These are phyloP conservation scores for Raffaelea albimanens DNA, from an alignment of 2,329 filamentous ascomycete species.

Conservation along the genomic window DNA sequence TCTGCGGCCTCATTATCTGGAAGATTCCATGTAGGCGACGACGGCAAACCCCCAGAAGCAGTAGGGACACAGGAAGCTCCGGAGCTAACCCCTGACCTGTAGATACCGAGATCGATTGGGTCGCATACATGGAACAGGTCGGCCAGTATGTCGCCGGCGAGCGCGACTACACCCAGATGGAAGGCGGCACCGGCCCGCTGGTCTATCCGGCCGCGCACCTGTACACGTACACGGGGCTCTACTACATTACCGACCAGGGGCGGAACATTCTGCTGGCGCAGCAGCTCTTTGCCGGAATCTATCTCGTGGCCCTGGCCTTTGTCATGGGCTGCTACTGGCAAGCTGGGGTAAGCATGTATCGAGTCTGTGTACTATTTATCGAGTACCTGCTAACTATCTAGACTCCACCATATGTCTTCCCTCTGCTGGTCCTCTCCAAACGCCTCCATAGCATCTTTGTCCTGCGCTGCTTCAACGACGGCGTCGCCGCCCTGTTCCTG, in stretches of 20 bases:
- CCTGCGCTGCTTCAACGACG: constrained; percentile 91
- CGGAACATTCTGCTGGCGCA: constrained; percentile 73
- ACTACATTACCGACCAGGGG: constrained; percentile 68
- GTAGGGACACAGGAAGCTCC: no score
- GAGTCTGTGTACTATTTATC: neutral
- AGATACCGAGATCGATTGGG: constrained; percentile 98
- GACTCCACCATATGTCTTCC: constrained; percentile 80
- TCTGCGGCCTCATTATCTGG: constrained; percentile 68
- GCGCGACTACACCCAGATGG: constrained; percentile 76
- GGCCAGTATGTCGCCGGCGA: constrained; percentile 72
- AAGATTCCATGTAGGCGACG: constrained; percentile 66
- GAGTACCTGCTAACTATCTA: constrained; percentile 21
- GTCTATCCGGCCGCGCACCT: constrained; percentile 94
- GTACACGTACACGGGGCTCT: constrained; percentile 76
- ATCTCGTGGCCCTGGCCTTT: constrained; percentile 63
- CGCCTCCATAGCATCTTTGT: constrained; percentile 89
- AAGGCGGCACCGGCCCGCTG: constrained; percentile 81
- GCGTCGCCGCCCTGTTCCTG: constrained; percentile 74
- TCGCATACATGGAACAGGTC: constrained; percentile 92
- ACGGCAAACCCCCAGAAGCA: no score
- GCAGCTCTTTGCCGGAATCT: constrained; percentile 69
- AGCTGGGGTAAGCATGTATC: constrained; percentile 56
- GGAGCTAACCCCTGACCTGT: neutral
- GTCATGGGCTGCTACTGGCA: constrained; percentile 76
- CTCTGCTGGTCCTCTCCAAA: constrained; percentile 80